phyloP scores from a whole-genome alignment of 306 rosid genomes.

The Lathyrus tuberosus region DNA sequence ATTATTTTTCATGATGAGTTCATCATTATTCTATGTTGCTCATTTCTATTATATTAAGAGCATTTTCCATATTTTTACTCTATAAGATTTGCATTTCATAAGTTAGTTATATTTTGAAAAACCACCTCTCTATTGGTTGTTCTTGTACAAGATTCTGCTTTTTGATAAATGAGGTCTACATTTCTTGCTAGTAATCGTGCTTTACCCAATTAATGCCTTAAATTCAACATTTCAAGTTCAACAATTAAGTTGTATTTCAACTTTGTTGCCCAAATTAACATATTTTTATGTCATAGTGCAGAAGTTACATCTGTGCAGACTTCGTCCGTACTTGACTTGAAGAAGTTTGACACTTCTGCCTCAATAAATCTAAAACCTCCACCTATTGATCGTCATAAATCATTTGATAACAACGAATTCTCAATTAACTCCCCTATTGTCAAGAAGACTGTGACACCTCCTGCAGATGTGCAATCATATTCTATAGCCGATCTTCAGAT shows the following conservation, averaged over 20 bases:
- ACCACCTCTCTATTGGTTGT: conserved; percentile 16
- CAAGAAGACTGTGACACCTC: conserved; percentile 64
- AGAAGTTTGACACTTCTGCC: conserved; percentile 64
- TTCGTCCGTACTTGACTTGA: conserved; percentile 53
- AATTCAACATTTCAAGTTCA: conserved; percentile 32
- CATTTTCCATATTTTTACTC: conserved; percentile 13
- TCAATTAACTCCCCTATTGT: conserved; percentile 58
- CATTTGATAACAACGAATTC: conserved; percentile 76
- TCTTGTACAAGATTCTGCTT: conserved; percentile 31
- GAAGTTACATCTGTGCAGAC: conserved; percentile 71
- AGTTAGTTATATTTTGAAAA: conserved; percentile 32
- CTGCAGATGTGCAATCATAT: conserved; percentile 68
- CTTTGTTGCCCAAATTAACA: conserved; percentile 32
- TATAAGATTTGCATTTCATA: conserved; percentile 14
- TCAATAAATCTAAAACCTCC: conserved; percentile 87
- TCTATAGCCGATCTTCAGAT: conserved; percentile 92
- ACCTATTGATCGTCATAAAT: conserved; percentile 82
- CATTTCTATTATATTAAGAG: background rate
- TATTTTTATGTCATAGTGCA: conserved; percentile 45
- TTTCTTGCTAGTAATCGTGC: conserved; percentile 26
- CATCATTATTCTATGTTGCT: conserved; percentile 24
- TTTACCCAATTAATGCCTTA: conserved; percentile 23
- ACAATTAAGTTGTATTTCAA: conserved; percentile 13
- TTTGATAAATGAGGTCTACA: conserved; percentile 14
- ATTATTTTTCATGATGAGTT: background rate